These are phyloP conservation scores for Azolla pinnata DNA, from an alignment of 75 land plant genomes.

Conservation along the genomic window DNA sequence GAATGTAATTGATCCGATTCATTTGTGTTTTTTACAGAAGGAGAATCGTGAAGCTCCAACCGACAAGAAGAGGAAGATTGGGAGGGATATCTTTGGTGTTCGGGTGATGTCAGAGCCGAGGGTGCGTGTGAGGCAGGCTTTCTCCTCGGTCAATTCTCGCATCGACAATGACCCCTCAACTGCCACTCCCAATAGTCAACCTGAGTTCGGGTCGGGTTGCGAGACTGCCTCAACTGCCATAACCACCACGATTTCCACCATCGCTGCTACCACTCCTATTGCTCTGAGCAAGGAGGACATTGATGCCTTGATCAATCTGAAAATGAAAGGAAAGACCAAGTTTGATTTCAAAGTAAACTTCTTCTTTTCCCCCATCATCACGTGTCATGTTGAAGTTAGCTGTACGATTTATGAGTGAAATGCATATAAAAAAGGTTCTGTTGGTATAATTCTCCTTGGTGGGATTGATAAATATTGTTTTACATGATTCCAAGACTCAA, in stretches of 20 bases:
- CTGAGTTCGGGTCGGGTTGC: no score
- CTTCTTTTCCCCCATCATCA: no score
- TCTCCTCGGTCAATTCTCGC: slow-evolving; percentile 10
- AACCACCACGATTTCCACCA: no score
- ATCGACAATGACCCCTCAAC: background rate
- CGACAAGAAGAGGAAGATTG: slow-evolving; percentile 34
- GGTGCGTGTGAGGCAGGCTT: slow-evolving; percentile 6
- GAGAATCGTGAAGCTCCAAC: slow-evolving; percentile 20
- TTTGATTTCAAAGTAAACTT: slow-evolving; percentile 71
- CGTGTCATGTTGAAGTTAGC: no score
- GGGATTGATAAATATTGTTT: no score
- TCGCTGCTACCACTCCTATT: background rate
- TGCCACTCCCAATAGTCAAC: background rate
- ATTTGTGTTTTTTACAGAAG: slow-evolving; percentile 17
- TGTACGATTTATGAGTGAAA: no score
- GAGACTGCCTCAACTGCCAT: background rate
- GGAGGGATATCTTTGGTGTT: slow-evolving; percentile 1
- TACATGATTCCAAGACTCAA: no score
- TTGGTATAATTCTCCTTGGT: no score
- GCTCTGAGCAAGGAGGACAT: slow-evolving; percentile 40
- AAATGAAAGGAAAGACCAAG: slow-evolving; percentile 52
- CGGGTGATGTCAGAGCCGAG: slow-evolving; percentile 12
- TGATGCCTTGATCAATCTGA: slow-evolving; percentile 46
- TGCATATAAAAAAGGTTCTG: no score
- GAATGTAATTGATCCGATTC: no score